Percentiles rank a stretch among this genome's conserved stretches.
These are phyloP conservation scores for Schoenoplectus triqueter DNA, from an alignment of 202 grass and related monocot species.

Conservation along the genomic window DNA sequence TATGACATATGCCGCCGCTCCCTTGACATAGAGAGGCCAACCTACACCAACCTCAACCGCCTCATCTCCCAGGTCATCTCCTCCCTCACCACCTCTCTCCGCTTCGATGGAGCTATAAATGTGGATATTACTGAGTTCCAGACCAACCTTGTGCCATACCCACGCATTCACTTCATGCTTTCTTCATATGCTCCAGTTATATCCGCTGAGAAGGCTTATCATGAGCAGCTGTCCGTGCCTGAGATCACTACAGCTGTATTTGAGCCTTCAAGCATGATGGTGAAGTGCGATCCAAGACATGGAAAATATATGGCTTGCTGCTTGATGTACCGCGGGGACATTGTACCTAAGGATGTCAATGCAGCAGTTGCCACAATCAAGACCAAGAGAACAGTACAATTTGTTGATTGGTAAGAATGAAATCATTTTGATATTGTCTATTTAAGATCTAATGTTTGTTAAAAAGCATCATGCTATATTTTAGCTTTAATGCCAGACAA, in stretches of 20 bases:
- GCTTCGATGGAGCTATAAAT: slow-evolving; percentile 50
- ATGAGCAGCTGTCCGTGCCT: slow-evolving; percentile 49
- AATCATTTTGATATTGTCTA: too few relatives aligned
- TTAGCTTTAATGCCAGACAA: not conserved
- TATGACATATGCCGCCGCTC: slow-evolving; percentile 53
- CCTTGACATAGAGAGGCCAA: slow-evolving; percentile 49
- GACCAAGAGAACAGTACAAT: slow-evolving; percentile 52
- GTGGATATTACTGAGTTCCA: slow-evolving; percentile 52
- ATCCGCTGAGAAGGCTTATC: slow-evolving; percentile 53
- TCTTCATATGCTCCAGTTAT: slow-evolving; percentile 53
- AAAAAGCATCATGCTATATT: not conserved
- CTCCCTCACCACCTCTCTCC: slow-evolving; percentile 47
- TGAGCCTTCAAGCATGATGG: slow-evolving; percentile 55
- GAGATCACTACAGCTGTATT: slow-evolving; percentile 50
- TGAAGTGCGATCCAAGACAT: slow-evolving; percentile 45
- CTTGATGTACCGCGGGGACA: slow-evolving; percentile 50
- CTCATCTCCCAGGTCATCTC: slow-evolving; percentile 52
- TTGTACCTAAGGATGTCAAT: slow-evolving; percentile 53
- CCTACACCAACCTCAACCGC: slow-evolving; percentile 55
- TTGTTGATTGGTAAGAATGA: slow-evolving; percentile 42
- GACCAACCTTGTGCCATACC: slow-evolving; percentile 49
- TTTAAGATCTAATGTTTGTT: not conserved
- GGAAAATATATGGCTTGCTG: slow-evolving; percentile 54
- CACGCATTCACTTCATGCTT: slow-evolving; percentile 51
- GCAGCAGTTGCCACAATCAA: slow-evolving; percentile 48